Percentiles rank a stretch among this genome's conserved stretches.
Evolutionary conservation across 2,329 filamentous ascomycete species (phyloP).

Genomic region (Cercospora zeae-maydis): DNA sequence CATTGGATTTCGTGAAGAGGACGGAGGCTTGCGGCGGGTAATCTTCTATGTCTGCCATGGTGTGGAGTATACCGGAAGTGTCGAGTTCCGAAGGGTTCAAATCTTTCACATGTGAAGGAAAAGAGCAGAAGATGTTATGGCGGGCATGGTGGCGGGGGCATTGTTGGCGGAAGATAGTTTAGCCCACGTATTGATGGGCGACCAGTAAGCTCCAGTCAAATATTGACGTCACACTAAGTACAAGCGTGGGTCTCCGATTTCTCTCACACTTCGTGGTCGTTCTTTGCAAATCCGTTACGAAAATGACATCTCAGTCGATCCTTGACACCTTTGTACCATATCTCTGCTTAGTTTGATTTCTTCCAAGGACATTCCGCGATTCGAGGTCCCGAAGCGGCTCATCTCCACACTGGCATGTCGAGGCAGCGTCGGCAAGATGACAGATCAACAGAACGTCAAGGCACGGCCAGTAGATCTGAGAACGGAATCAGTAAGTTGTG

Average conservation of each 20-base stretch:
- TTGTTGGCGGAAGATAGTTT: background rate
- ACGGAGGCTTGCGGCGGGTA: slow-evolving; percentile 16
- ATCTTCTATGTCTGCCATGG: slow-evolving; percentile 26
- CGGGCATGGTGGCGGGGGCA: background rate
- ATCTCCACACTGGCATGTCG: too few species aligned
- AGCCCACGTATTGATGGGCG: background rate
- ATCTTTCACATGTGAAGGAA: background rate
- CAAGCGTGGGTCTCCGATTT: background rate
- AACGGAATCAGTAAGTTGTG: too few species aligned
- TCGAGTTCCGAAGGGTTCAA: background rate
- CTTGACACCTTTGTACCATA: too few species aligned
- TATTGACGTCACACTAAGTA: background rate
- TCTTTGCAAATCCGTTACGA: too few species aligned
- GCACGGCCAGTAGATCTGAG: too few species aligned
- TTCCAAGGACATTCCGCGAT: too few species aligned
- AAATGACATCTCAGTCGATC: too few species aligned
- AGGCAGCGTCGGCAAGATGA: too few species aligned
- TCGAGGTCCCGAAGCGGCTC: too few species aligned
- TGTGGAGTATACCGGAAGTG: background rate
- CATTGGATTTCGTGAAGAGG: slow-evolving; percentile 25
- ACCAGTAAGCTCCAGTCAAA: background rate
- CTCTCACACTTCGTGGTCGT: background rate
- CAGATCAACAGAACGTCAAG: too few species aligned
- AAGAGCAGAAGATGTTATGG: background rate
- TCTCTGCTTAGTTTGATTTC: too few species aligned